Percentiles rank a stretch among this genome's conserved stretches.
These are phyloP conservation scores for Phytopythium cucurbitacearum DNA, from an alignment of 352 stramenopile species.

Conservation along the genomic window DNA sequence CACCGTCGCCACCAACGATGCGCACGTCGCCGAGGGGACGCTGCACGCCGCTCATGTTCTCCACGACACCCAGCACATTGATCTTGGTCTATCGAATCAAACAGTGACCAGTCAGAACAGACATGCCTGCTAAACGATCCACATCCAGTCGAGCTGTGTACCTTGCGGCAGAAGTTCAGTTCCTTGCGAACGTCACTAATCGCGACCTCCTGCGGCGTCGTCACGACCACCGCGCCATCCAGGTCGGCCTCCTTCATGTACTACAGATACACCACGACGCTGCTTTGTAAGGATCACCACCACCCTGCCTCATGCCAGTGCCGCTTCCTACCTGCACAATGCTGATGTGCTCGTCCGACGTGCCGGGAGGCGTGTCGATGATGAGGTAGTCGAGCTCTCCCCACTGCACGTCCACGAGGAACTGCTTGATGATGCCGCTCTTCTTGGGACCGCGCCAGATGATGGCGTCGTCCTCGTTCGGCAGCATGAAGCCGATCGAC, in stretches of 20 bases:
- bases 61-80: conserved; percentile 89
- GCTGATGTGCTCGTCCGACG: conserved; percentile 99
- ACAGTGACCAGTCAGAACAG: background rate
- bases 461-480: conserved; percentile 96
- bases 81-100: conserved; percentile 51
- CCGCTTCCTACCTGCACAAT: conserved; percentile 90
- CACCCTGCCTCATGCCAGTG: background rate
- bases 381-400: conserved; percentile 99
- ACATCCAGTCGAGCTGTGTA: conserved; percentile 10
- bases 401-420: conserved; percentile 99
- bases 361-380: conserved; percentile 99
- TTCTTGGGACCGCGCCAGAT: conserved; percentile 99
- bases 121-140: conserved; percentile 2
- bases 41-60: conserved; percentile 98
- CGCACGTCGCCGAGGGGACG: conserved; percentile 72
- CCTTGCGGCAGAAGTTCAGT: conserved; percentile 99
- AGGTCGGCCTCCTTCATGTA: conserved; percentile 97
- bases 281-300: background rate
- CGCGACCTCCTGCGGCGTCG: conserved; percentile 99
- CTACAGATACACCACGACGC: conserved; percentile 20
- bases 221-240: conserved; percentile 97
- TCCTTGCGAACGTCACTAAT: conserved; percentile 99
- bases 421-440: conserved; percentile 99
- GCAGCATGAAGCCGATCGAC: conserved; percentile 99
- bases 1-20: conserved; percentile 49